Evolutionary conservation across 805 yeast species (phyloP).

Genomic region (Yamadazyma kitorensis): DNA sequence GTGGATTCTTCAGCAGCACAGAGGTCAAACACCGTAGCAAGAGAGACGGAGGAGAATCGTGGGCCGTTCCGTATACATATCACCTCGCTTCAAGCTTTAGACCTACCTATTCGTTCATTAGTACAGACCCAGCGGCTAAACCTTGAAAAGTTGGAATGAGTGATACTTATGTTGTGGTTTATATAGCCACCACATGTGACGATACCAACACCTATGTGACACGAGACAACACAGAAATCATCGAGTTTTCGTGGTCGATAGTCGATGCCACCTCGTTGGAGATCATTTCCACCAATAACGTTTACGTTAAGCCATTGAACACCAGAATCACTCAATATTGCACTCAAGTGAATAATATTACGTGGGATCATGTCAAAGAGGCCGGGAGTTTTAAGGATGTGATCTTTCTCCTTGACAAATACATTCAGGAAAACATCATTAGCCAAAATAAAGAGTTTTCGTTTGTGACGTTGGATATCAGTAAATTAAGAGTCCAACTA

Average conservation of each 20-base stretch:
- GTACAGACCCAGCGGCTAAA: too few relatives aligned
- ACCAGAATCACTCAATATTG: conserved; percentile 64
- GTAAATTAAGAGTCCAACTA: conserved; percentile 73
- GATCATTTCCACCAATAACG: conserved; percentile 40
- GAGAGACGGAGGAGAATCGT: too few relatives aligned
- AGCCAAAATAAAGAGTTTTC: conserved; percentile 50
- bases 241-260: conserved; percentile 66
- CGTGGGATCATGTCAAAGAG: conserved; percentile 59
- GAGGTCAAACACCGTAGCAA: too few relatives aligned
- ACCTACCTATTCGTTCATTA: too few relatives aligned
- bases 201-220: conserved; percentile 56
- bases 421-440: conserved; percentile 43
- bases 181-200: conserved; percentile 65
- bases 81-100: too few relatives aligned
- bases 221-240: conserved; percentile 66
- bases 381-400: conserved; percentile 65
- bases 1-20: too few relatives aligned
- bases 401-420: conserved; percentile 50
- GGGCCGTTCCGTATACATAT: too few relatives aligned
- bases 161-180: conserved; percentile 59
- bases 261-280: conserved; percentile 53
- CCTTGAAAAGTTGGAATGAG: too few relatives aligned
- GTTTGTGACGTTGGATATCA: conserved; percentile 63
- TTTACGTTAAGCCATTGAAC: conserved; percentile 57
- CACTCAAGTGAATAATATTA: conserved; percentile 48